Conservation (phyloP, 495 filamentous ascomycete genomes). For the Pyrenopolyporus hunteri region DNA sequence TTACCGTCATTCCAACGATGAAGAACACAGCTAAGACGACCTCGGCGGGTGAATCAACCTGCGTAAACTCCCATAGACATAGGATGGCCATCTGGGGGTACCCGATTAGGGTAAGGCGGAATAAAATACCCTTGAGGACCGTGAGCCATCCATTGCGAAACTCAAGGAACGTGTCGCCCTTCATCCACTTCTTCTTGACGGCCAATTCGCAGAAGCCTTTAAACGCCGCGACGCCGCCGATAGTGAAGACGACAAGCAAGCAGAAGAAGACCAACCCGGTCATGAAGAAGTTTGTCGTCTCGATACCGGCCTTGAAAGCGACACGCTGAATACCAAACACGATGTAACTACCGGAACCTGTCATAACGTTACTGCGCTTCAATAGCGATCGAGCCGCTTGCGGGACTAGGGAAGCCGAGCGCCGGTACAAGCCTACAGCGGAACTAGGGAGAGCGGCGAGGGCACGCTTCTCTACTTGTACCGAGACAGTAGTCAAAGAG, state of each 20-base stretch:
- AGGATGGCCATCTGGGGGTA: slow-evolving; percentile 92
- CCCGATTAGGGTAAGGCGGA: slow-evolving; percentile 87
- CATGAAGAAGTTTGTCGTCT: slow-evolving; percentile 92
- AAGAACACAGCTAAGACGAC: slow-evolving; percentile 89
- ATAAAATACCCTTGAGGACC: slow-evolving; percentile 89
- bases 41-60: slow-evolving; percentile 83
- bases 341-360: slow-evolving; percentile 61
- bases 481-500: slow-evolving; percentile 74
- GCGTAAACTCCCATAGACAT: slow-evolving; percentile 93
- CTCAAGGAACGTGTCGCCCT: slow-evolving; percentile 86
- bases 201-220: slow-evolving; percentile 77
- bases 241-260: slow-evolving; percentile 74
- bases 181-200: slow-evolving; percentile 76
- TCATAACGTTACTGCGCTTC: slow-evolving; percentile 55
- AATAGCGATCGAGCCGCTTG: slow-evolving; percentile 44
- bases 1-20: slow-evolving; percentile 77
- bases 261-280: slow-evolving; percentile 91
- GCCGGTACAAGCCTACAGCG: slow-evolving; percentile 50
- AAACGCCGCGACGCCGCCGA: slow-evolving; percentile 75
- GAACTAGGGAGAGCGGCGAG: slow-evolving; percentile 57
- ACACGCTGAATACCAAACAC: slow-evolving; percentile 90
- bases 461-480: slow-evolving; percentile 76
- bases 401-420: slow-evolving; percentile 35
- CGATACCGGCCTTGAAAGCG: slow-evolving; percentile 83
- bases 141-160: slow-evolving; percentile 87